Evolutionary conservation across 2,329 filamentous ascomycete genomes (phyloP).

Genomic region (Fusarium ramigenum): DNA sequence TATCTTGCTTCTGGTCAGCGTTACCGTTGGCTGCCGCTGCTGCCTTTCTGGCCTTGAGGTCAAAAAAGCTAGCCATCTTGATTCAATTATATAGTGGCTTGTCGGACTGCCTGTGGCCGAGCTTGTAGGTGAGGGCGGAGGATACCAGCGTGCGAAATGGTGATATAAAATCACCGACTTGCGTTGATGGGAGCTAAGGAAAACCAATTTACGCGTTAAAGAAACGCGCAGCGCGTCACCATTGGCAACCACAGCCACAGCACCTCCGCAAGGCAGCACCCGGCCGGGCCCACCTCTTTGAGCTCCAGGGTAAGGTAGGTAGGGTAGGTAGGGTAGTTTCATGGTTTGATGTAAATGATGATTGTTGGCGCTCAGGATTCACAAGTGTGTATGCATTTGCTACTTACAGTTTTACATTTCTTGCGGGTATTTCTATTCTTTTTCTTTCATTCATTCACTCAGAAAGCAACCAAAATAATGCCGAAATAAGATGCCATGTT

Average conservation of each 20-base stretch:
- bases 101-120: background rate
- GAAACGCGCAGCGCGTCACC: constrained; percentile 33
- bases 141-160: background rate
- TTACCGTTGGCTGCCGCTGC: constrained; percentile 74
- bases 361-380: background rate
- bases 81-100: background rate
- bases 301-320: constrained; percentile 1
- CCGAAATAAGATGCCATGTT: background rate
- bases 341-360: background rate
- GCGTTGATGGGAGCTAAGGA: constrained; percentile 16
- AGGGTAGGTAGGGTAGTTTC: background rate
- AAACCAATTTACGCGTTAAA: constrained; percentile 47
- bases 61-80: constrained; percentile 90
- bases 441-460: background rate
- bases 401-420: background rate
- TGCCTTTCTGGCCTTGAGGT: constrained; percentile 89
- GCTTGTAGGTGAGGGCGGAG: background rate
- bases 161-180: constrained; percentile 4
- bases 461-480: background rate
- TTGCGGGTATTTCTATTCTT: no score
- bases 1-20: constrained; percentile 72
- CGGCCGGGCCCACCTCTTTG: background rate
- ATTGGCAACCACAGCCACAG: constrained; percentile 8
- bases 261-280: background rate
- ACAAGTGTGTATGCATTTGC: background rate